phyloP scores from a whole-genome alignment of 371 early-diverging fungal species.

The Mucor racemosus region DNA sequence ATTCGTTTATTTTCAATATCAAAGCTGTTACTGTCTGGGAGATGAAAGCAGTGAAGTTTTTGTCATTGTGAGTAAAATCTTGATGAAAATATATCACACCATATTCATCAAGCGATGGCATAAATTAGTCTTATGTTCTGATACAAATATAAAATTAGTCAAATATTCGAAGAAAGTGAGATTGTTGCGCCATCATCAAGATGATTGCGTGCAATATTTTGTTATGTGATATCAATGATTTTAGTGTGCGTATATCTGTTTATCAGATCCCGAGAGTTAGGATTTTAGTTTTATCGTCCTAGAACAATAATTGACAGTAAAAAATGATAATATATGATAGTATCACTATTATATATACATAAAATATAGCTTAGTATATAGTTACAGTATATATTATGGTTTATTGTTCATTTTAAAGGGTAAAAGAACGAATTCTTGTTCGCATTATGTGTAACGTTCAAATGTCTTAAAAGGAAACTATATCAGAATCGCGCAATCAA shows the following conservation, averaged over 20 bases:
- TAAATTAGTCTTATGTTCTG: not conserved
- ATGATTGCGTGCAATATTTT: conserved; percentile 1
- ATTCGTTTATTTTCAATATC: too few relatives aligned
- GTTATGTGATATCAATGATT: not conserved
- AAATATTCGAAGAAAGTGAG: not conserved
- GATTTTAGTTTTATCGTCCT: not conserved
- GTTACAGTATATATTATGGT: not conserved
- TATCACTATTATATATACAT: not conserved
- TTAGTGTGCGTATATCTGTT: not conserved
- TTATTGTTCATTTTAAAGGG: not conserved
- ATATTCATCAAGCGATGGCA: conserved; percentile 7
- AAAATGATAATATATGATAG: too few relatives aligned
- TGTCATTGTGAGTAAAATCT: too few relatives aligned
- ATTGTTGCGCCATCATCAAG: conserved; percentile 12
- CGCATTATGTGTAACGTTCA: not conserved
- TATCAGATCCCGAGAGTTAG: not conserved
- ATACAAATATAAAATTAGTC: not conserved
- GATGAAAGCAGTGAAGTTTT: too few relatives aligned
- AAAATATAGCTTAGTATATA: too few relatives aligned
- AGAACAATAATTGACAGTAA: too few relatives aligned
- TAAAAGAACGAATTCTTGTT: not conserved
- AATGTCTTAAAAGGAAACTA: not conserved
- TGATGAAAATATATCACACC: not conserved
- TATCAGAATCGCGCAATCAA: conserved; percentile 4
- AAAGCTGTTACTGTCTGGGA: too few relatives aligned